A percentile compares a stretch with the other conserved stretches of the same genome.
Evolutionary conservation across 2,329 filamentous ascomycete genomes (phyloP).

Genomic region (Colletotrichum endophyticum): DNA sequence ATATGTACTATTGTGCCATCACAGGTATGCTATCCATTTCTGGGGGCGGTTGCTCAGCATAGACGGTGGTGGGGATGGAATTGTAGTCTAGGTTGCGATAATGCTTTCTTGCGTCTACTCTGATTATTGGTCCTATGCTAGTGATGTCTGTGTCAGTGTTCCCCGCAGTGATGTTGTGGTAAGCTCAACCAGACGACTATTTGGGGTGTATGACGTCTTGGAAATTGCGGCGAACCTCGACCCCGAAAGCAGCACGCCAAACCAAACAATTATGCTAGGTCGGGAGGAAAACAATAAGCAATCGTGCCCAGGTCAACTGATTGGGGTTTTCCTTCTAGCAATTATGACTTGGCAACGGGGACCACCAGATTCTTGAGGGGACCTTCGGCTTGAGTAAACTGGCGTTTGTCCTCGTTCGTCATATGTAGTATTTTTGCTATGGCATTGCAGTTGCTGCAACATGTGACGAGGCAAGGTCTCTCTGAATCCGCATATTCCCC

Average conservation of each 20-base stretch:
- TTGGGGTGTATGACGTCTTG: neutral
- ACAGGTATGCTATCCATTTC: constrained; percentile 41
- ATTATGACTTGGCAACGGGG: accelerated
- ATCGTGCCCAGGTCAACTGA: neutral
- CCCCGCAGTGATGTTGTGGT: neutral
- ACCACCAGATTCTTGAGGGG: neutral
- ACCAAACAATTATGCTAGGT: accelerated
- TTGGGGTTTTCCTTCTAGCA: neutral
- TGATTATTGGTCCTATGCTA: neutral
- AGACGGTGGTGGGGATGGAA: constrained; percentile 47
- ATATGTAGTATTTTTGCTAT: neutral
- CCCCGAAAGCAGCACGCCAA: neutral
- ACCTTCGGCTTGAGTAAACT: neutral
- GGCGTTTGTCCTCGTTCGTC: neutral
- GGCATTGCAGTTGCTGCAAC: neutral
- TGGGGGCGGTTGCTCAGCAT: constrained; percentile 47
- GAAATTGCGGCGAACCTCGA: neutral
- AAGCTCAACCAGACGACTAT: neutral
- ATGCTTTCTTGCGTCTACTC: constrained; percentile 23
- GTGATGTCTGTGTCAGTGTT: neutral
- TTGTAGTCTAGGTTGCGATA: constrained; percentile 46
- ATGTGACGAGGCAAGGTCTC: neutral
- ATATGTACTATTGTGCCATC: constrained; percentile 59
- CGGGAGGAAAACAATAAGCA: neutral
- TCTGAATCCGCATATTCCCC: neutral